Percentiles rank a stretch among this genome's conserved stretches.
phyloP scores from a whole-genome alignment of 2,329 filamentous ascomycete species.

The Hymenoscyphus occultus region DNA sequence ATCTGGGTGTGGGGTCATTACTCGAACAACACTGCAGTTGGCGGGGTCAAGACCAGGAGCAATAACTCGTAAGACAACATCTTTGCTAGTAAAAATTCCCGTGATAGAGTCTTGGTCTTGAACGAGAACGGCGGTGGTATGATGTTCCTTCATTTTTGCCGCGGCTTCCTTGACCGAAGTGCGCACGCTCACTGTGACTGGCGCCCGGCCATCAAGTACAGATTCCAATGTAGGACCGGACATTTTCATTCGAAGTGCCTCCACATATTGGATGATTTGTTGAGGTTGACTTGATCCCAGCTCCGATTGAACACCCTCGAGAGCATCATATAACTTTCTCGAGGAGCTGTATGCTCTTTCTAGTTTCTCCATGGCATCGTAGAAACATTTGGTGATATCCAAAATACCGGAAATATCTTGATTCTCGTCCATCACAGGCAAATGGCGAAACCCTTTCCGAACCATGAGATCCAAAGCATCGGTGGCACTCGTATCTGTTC shows the following conservation, averaged over 20 bases:
- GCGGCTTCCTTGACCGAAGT: slow-evolving; percentile 97
- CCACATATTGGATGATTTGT: slow-evolving; percentile 98
- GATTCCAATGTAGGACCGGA: slow-evolving; percentile 94
- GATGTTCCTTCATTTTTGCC: slow-evolving; percentile 96
- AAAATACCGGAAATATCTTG: slow-evolving; percentile 98
- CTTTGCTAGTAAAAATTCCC: slow-evolving; percentile 99
- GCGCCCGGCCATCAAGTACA: slow-evolving; percentile 86
- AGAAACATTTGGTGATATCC: slow-evolving; percentile 99
- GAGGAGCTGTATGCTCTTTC: slow-evolving; percentile 97
- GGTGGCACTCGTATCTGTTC: slow-evolving; percentile 96
- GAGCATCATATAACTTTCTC: slow-evolving; percentile 93
- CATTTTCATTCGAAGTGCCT: slow-evolving; percentile 94
- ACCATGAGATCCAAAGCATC: slow-evolving; percentile 98
- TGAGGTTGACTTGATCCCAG: slow-evolving; percentile 93
- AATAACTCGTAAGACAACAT: slow-evolving; percentile 96
- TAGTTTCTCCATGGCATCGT: slow-evolving; percentile 99
- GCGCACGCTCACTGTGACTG: slow-evolving; percentile 90
- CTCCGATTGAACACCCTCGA: slow-evolving; percentile 97
- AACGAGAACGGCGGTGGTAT: slow-evolving; percentile 92
- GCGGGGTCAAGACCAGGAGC: slow-evolving; percentile 90
- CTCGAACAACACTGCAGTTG: slow-evolving; percentile 95
- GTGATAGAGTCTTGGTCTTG: slow-evolving; percentile 97
- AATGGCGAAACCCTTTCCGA: slow-evolving; percentile 92
- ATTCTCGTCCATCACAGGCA: slow-evolving; percentile 99
- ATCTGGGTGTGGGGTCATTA: slow-evolving; percentile 98